Base-by-base conservation (phyloP, 108 stramenopile genomes). In the Cyclostephanos tholiformis region DNA sequence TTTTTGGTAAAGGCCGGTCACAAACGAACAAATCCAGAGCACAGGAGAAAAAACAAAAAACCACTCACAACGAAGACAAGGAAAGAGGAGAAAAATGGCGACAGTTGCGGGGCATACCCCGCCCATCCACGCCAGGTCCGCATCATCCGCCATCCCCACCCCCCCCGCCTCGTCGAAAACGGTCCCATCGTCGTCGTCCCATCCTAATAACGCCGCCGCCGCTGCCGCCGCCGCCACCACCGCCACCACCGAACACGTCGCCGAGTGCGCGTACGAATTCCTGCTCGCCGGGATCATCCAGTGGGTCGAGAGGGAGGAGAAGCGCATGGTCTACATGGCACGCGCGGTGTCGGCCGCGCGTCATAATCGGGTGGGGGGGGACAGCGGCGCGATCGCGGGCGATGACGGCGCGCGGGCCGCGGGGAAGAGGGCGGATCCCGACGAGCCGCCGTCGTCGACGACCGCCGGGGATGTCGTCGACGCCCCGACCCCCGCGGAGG, bases 211-310 rank as follows among this genome's bases (percentile, higher is more conserved):
- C 52, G 8, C 69, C 39, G 72, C 48, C 20, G 20, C 63, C 26
- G 30, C n/a, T n/a, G n/a, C n/a, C n/a, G n/a, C n/a, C n/a, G n/a
- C n/a, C n/a, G n/a, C n/a, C n/a, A n/a, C 76, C 56, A 12, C 25
- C 56, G 38, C 52, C 56, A 22, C 75, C 58, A 63, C 44, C 25
- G 80, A 75, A 52, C 84, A 90, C 59, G 93, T 94, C 49, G 83
- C 93, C 11, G 91, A 95, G 52, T 64, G 87, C 27, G 81, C 88
- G 39, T 82, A 89, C 71, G 94, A 95, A 75, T 90, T 88, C 68
- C 76, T 95, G 27, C 77, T 95, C 62, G 76, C 86, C 38, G 89
- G 87, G 60, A 77, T 91, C 16, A 68, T 91, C 48, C 84, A 82
- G 27, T 95, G 91, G 86, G 90, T 92, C 26, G 85, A 87, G 75